phyloP scores from a whole-genome alignment of 495 filamentous ascomycete genomes.

The Neurospora sp. region DNA sequence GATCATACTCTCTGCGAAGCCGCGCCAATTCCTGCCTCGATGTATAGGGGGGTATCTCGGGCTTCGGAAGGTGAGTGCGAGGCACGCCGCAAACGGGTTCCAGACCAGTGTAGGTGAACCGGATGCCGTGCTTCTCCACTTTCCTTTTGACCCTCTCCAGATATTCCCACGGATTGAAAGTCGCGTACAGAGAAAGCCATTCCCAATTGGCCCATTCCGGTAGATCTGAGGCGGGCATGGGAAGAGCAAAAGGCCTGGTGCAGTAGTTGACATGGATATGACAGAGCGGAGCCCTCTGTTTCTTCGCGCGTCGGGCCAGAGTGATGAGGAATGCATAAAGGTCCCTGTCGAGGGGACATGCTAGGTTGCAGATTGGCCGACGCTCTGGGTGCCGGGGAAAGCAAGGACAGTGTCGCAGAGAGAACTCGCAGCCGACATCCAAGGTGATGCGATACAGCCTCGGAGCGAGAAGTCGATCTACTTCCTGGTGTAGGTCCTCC shows the following conservation, averaged over 20 bases:
- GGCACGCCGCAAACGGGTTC: not conserved
- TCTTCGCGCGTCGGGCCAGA: not conserved
- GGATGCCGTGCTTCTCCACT: not conserved
- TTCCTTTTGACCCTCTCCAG: not conserved
- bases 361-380: not conserved
- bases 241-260: not conserved
- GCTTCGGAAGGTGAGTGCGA: not conserved
- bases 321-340: not conserved
- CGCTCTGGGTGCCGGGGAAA: not conserved
- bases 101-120: not conserved
- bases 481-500: not conserved
- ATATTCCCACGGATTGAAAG: not conserved
- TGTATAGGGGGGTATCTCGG: not conserved
- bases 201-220: not conserved
- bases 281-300: not conserved
- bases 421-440: not conserved
- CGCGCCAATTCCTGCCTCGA: not conserved
- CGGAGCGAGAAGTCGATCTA: not conserved
- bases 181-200: not conserved
- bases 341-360: not conserved
- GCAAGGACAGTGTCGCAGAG: not conserved
- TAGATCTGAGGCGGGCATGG: not conserved
- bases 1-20: not conserved
- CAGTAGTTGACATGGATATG: not conserved
- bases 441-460: not conserved